These are phyloP conservation scores for Sonneratia caseolaris DNA, from an alignment of 345 rosid species.

Conservation along the genomic window DNA sequence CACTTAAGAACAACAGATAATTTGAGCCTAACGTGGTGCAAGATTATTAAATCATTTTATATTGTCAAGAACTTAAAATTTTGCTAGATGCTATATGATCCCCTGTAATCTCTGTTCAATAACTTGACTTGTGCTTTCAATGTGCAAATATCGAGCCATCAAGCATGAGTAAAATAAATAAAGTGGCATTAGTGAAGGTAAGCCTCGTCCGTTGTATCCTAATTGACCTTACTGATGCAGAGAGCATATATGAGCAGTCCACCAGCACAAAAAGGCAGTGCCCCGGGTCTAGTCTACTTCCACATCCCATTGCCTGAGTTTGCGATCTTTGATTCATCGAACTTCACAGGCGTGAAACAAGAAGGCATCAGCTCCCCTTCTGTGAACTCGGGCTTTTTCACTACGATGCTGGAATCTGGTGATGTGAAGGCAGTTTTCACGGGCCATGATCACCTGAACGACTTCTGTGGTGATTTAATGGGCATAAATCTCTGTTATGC, in stretches of 20 bases:
- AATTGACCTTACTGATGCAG: conserved; percentile 20
- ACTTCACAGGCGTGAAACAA: conserved; percentile 60
- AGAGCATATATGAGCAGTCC: conserved; percentile 51
- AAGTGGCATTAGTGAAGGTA: not conserved
- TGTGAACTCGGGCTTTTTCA: conserved; percentile 84
- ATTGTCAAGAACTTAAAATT: not conserved
- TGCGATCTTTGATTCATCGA: conserved; percentile 38
- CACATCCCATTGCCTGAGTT: conserved; percentile 94
- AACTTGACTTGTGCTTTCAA: too few relatives aligned
- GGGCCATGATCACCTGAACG: conserved; percentile 85
- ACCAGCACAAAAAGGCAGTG: conserved; percentile 41
- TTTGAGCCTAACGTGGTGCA: too few relatives aligned
- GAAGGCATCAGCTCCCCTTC: conserved; percentile 59
- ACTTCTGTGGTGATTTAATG: conserved; percentile 58
- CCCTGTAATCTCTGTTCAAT: too few relatives aligned
- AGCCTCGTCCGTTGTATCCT: not conserved
- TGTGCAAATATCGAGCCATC: too few relatives aligned
- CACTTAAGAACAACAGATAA: too few relatives aligned
- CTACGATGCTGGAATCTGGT: conserved; percentile 64
- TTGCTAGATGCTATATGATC: not conserved
- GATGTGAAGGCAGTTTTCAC: conserved; percentile 81
- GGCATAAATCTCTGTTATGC: conserved; percentile 86
- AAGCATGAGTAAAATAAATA: not conserved
- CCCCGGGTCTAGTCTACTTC: conserved; percentile 82
- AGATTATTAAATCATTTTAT: too few relatives aligned